Conservation (phyloP, 257 asterid species). For the Striga asiatica region DNA sequence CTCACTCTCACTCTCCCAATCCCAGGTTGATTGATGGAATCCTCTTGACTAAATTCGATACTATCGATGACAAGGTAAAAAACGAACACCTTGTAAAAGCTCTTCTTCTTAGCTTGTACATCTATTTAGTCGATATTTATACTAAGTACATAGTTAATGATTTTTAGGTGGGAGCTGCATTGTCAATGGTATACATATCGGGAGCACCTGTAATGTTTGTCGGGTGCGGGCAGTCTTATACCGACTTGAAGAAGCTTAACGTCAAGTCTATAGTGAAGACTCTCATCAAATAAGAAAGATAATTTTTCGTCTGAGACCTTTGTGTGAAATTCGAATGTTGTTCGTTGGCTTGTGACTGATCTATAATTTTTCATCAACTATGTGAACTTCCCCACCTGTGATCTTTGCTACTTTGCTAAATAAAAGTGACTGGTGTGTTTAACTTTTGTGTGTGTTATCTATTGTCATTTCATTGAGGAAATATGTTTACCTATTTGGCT, state of each 20-base stretch:
- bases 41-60: conserved; percentile 87
- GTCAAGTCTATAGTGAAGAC: conserved; percentile 88
- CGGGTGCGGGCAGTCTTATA: conserved; percentile 94
- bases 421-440: neutral
- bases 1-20: no score
- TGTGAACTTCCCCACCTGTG: no score
- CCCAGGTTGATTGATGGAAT: conserved; percentile 94
- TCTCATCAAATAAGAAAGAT: conserved; percentile 30
- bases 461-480: no score
- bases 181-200: conserved; percentile 93
- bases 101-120: neutral
- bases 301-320: neutral
- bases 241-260: conserved; percentile 91
- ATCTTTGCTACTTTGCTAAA: neutral
- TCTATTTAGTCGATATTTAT: no score
- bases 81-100: neutral
- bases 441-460: neutral
- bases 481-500: no score
- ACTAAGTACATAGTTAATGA: neutral
- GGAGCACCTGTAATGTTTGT: conserved; percentile 96
- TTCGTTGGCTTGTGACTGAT: neutral
- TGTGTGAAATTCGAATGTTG: neutral
- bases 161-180: conserved; percentile 89
- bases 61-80: conserved; percentile 49
- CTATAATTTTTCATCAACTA: no score